These are phyloP conservation scores for Dactylellina cionopaga DNA, from an alignment of 2,329 filamentous ascomycete species.

Conservation along the genomic window DNA sequence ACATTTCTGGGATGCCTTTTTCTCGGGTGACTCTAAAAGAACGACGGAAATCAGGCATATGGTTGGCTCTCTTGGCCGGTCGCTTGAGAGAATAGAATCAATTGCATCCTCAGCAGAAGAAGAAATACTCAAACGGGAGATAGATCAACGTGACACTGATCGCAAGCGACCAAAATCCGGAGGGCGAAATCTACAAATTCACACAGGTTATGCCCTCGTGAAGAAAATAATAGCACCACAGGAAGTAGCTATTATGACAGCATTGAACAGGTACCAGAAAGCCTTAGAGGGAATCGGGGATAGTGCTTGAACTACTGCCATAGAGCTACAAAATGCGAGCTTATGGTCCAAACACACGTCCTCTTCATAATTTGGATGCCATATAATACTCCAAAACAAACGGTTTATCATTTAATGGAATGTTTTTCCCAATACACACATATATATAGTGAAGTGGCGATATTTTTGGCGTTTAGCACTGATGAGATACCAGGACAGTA, in stretches of 20 bases:
- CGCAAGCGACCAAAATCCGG: constrained; percentile 66
- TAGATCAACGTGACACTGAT: constrained; percentile 74
- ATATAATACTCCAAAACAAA: too few species aligned
- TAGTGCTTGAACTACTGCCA: neutral
- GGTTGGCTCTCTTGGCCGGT: constrained; percentile 81
- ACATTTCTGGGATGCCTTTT: constrained; percentile 93
- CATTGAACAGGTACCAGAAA: constrained; percentile 24
- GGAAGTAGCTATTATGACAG: constrained; percentile 34
- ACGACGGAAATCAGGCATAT: constrained; percentile 83
- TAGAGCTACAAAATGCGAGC: neutral
- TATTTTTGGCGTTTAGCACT: too few species aligned
- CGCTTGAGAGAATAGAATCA: constrained; percentile 79
- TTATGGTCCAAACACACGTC: too few species aligned
- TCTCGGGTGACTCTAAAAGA: constrained; percentile 84
- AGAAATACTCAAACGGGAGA: constrained; percentile 74
- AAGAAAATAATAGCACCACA: constrained; percentile 28
- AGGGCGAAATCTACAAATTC: neutral
- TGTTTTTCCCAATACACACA: too few species aligned
- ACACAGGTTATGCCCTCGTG: constrained; percentile 12
- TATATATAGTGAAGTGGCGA: too few species aligned
- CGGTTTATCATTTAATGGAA: too few species aligned
- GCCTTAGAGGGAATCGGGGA: constrained; percentile 27
- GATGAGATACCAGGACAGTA: too few species aligned
- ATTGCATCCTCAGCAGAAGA: constrained; percentile 82
- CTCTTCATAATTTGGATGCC: too few species aligned